A percentile compares a stretch with the other conserved stretches of the same genome.
These are phyloP conservation scores for Coccomyxa sp. DNA, from an alignment of 139 green algal species.

Conservation along the genomic window DNA sequence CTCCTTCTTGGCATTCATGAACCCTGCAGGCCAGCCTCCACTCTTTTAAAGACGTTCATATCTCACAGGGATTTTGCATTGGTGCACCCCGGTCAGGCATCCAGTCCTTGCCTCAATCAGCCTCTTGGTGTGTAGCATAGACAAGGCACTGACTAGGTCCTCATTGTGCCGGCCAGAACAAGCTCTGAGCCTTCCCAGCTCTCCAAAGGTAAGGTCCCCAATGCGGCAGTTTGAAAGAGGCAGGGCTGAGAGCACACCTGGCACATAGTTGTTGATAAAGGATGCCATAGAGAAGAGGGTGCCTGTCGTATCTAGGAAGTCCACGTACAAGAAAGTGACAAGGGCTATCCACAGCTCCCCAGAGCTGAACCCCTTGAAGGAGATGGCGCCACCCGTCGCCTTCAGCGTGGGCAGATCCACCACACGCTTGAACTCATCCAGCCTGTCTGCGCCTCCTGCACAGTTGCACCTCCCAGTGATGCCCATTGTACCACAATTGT, in stretches of 20 bases:
- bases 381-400: constrained; percentile 31
- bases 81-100: too few species aligned
- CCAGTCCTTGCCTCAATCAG: too few species aligned
- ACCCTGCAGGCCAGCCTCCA: constrained; percentile 37
- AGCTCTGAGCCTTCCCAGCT: background rate
- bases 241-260: constrained; percentile 12
- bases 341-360: constrained; percentile 49
- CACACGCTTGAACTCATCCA: constrained; percentile 65
- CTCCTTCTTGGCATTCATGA: constrained; percentile 52
- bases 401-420: constrained; percentile 34
- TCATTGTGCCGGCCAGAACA: background rate
- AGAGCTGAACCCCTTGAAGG: constrained; percentile 41
- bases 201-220: background rate
- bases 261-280: constrained; percentile 59
- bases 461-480: too few species aligned
- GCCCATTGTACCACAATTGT: too few species aligned
- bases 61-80: background rate
- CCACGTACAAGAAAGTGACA: constrained; percentile 68
- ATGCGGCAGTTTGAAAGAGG: too few species aligned
- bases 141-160: too few species aligned
- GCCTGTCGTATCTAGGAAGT: constrained; percentile 76
- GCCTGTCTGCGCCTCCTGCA: constrained; percentile 34
- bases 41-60: background rate
- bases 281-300: constrained; percentile 75
- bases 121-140: too few species aligned